Base-by-base conservation (phyloP, 2,329 filamentous ascomycete genomes). In the Colletotrichum tropicale region DNA sequence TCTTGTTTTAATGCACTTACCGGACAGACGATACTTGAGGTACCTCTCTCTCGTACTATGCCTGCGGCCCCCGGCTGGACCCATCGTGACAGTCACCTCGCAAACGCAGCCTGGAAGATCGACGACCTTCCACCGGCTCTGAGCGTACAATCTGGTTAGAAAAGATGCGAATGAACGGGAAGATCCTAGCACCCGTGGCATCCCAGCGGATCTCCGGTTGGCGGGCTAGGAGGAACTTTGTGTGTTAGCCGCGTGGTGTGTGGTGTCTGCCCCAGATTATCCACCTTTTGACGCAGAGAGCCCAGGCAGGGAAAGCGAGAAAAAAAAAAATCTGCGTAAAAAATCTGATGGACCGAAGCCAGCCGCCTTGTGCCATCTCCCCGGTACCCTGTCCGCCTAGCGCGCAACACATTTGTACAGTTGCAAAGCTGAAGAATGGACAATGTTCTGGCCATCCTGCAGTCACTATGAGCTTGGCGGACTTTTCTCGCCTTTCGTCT, bases 251-350 rank as follows among this genome's bases (percentile, higher is more conserved):
- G 61, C 72, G 69, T 75, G 68, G 55, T 72, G 26, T 66, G 62
- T 72, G 61, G 55, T 72, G 26, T 66, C 32, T 69, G 65, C 72
- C 69, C 72, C 72, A 67, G 72, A 62, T 73, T 72, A 75, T 75
- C 72, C 72, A 75, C 67, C 52, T 56, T 36, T 48, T 48, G 43
- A 48, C n/a, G 43, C 43, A 48, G 56, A 48, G n/a, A 18, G 34
- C 61, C 36, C 34, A 32, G 21, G 15, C 34, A 48, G 24, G 8
- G 9, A 26, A 18, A 60, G 61, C n/a, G 28, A 12, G 6, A 8
- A 52, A 55, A 60, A 38, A 32, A 32, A 62, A 61, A 30, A n/a
- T 38, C 10, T 48, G 34, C 26, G 32, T 26, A 26, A 24, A 34
- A 56, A 66, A 32, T 26, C 26, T 62, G 36, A 58, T 62, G 56